Percentiles rank a stretch among this genome's conserved stretches.
These are phyloP conservation scores for Tetrahymena elliotti DNA, from an alignment of 73 alveolate species.

Conservation along the genomic window DNA sequence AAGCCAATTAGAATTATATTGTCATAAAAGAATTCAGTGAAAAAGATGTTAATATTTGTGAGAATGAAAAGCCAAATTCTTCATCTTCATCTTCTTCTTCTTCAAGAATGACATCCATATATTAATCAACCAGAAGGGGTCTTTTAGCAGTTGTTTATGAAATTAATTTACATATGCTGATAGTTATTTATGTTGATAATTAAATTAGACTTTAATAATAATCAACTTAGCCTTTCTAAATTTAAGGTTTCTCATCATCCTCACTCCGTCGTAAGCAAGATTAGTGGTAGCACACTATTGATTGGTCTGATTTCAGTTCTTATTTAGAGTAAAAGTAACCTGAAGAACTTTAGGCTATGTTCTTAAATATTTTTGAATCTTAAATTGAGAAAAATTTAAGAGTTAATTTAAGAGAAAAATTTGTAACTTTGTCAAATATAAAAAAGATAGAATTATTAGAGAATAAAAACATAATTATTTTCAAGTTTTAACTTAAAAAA, in stretches of 20 bases:
- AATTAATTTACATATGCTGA: background rate
- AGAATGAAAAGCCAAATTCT: background rate
- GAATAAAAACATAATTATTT: background rate
- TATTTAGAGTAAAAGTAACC: background rate
- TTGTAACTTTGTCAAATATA: background rate
- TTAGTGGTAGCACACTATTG: background rate
- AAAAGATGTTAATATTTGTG: background rate
- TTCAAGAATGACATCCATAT: background rate
- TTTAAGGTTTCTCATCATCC: background rate
- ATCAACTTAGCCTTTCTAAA: background rate
- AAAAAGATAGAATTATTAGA: background rate
- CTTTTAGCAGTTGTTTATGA: background rate
- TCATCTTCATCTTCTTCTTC: background rate
- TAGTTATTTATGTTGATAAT: background rate
- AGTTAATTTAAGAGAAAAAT: background rate
- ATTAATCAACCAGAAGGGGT: background rate
- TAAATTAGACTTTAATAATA: background rate
- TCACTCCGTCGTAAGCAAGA: background rate
- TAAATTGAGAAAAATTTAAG: background rate
- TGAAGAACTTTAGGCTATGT: background rate
- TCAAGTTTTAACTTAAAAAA: background rate
- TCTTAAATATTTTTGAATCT: background rate
- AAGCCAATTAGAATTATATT: background rate
- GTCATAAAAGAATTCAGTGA: background rate
- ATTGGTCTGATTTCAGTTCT: background rate